phyloP scores from a whole-genome alignment of 805 yeast species.

The Kodamaea sagamina region DNA sequence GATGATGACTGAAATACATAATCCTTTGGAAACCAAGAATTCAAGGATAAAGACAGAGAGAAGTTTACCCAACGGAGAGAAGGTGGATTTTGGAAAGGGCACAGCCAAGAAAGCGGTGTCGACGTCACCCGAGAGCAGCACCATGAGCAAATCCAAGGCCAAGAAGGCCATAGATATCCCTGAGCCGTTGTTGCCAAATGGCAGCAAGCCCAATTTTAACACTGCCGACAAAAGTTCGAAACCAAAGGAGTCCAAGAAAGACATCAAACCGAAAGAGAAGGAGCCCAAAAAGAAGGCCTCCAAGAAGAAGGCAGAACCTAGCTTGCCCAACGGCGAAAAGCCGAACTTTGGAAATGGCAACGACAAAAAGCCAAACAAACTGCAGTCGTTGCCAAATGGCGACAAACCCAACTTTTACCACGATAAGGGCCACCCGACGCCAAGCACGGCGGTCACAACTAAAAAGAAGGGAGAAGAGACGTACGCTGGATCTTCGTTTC shows the following conservation, averaged over 20 bases:
- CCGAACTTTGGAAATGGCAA: conserved; percentile 22
- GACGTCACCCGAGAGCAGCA: not conserved
- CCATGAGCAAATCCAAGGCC: not conserved
- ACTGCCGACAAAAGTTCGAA: conserved; percentile 16
- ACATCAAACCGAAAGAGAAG: not conserved
- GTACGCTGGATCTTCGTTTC: conserved; percentile 60
- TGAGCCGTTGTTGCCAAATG: conserved; percentile 27
- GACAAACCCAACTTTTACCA: conserved; percentile 28
- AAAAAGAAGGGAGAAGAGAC: conserved; percentile 28
- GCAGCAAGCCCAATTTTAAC: conserved; percentile 31
- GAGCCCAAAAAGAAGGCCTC: conserved; percentile 1
- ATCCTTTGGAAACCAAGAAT: conserved; percentile 2
- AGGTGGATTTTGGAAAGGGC: conserved; percentile 24
- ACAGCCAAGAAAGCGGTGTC: conserved; percentile 10
- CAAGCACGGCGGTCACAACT: conserved; percentile 1
- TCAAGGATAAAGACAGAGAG: conserved; percentile 14
- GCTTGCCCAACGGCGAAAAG: conserved; percentile 32
- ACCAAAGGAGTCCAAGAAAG: conserved; percentile 9
- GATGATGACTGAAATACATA: conserved; percentile 8
- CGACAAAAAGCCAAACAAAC: conserved; percentile 12
- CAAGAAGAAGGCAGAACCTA: conserved; percentile 14
- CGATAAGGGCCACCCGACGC: conserved; percentile 5
- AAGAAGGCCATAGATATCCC: conserved; percentile 4
- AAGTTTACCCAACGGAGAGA: conserved; percentile 31
- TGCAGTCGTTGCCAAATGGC: conserved; percentile 31